These are phyloP conservation scores for Amanita rimosa DNA, from an alignment of 768 basidiomycete species.

Conservation along the genomic window DNA sequence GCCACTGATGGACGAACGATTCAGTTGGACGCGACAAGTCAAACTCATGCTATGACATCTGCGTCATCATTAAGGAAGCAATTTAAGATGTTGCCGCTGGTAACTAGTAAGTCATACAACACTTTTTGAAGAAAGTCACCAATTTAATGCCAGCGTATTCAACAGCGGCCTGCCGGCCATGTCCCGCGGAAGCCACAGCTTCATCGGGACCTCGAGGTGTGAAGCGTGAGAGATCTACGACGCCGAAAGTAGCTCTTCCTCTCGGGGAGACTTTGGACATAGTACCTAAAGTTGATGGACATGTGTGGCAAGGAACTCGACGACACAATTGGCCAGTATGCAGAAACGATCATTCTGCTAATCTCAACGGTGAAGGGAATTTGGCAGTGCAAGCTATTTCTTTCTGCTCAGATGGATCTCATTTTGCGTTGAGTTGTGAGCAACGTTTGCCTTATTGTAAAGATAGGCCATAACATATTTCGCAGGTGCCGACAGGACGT, in stretches of 20 bases:
- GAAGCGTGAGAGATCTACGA: constrained; percentile 13
- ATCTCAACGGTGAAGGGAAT: constrained; percentile 34
- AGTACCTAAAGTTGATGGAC: background rate
- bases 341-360: constrained; percentile 22
- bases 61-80: background rate
- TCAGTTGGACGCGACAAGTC: background rate
- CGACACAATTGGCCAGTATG: constrained; percentile 36
- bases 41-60: background rate
- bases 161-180: background rate
- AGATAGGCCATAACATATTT: background rate
- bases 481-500: constrained; percentile 43
- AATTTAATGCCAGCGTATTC: background rate
- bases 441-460: constrained; percentile 7
- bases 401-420: constrained; percentile 42
- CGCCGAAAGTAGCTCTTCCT: constrained; percentile 2
- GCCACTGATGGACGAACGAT: background rate
- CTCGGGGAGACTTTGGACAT: background rate
- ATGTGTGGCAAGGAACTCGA: background rate
- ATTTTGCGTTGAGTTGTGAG: constrained; percentile 50
- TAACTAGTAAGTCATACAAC: background rate
- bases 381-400: constrained; percentile 34
- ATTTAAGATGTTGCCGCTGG: background rate
- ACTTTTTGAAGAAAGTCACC: background rate
- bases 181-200: background rate
- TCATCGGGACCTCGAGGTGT: constrained; percentile 10